Percentiles rank a stretch among this genome's conserved stretches.
These are phyloP conservation scores for Aspergillus floridensis DNA, from an alignment of 2,329 filamentous ascomycete genomes.

Conservation along the genomic window DNA sequence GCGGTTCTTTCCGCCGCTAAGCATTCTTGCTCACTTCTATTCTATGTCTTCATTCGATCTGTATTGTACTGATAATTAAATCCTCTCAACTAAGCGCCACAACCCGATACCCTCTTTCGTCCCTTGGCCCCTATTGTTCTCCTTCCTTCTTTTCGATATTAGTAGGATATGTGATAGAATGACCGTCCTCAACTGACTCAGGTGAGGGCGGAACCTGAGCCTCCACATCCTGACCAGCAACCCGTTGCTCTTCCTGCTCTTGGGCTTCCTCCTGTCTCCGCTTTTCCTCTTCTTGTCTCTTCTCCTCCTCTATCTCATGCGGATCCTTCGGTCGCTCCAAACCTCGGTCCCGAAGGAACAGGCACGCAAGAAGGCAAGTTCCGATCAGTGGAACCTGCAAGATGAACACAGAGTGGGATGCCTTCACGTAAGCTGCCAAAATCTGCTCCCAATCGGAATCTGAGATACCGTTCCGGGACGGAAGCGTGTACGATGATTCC, in stretches of 20 bases:
- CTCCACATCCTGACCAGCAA: background rate
- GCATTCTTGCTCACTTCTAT: too few species aligned
- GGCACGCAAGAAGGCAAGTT: slow-evolving; percentile 49
- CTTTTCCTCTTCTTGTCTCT: slow-evolving; percentile 11
- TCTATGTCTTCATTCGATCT: too few species aligned
- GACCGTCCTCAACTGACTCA: background rate
- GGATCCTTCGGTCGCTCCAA: slow-evolving; percentile 39
- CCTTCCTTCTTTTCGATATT: background rate
- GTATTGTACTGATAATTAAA: too few species aligned
- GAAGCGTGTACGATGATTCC: slow-evolving; percentile 42
- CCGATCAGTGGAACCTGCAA: slow-evolving; percentile 56
- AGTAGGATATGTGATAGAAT: background rate
- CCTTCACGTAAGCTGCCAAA: slow-evolving; percentile 52
- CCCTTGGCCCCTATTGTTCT: background rate
- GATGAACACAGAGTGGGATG: slow-evolving; percentile 56
- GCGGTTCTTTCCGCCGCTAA: background rate
- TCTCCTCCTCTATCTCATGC: slow-evolving; percentile 25
- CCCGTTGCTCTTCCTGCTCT: slow-evolving; percentile 10
- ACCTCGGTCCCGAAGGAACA: slow-evolving; percentile 54
- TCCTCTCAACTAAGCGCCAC: background rate
- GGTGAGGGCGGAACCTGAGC: background rate
- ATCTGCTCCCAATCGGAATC: slow-evolving; percentile 42
- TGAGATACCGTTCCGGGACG: slow-evolving; percentile 25
- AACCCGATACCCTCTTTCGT: background rate
- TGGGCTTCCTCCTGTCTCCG: slow-evolving; percentile 30